These are phyloP conservation scores for Eimeria maxima DNA, from an alignment of 169 alveolate species.

Conservation along the genomic window DNA sequence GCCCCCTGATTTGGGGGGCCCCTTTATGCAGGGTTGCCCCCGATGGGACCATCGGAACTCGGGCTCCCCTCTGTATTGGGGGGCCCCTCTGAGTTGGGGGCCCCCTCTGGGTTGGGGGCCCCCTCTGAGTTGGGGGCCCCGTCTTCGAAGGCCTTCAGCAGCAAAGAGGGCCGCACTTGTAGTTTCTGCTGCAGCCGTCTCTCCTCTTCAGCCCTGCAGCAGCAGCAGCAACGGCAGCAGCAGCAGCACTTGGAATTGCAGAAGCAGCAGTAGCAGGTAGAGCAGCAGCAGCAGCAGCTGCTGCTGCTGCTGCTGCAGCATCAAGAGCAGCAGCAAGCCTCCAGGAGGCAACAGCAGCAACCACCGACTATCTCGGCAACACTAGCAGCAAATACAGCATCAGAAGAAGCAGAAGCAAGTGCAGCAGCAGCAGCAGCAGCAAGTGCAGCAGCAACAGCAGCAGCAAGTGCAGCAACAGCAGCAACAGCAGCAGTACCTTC, in stretches of 20 bases:
- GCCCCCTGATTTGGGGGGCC: no score
- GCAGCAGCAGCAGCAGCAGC: background rate
- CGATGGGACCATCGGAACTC: no score
- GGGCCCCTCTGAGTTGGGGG: no score
- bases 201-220: slow-evolving; percentile 49
- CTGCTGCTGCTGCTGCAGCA: no score
- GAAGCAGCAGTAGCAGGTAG: no score
- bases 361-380: no score
- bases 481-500: slow-evolving; percentile 35
- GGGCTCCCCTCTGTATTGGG: no score
- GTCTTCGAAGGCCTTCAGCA: background rate
- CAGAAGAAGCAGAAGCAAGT: background rate
- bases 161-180: slow-evolving; percentile 27
- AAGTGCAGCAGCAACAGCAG: background rate
- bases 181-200: background rate
- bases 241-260: no score
- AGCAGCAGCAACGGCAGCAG: slow-evolving; percentile 34
- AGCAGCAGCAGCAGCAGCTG: background rate
- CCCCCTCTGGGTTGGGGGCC: no score
- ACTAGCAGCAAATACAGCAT: background rate
- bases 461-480: slow-evolving; percentile 5
- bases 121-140: no score
- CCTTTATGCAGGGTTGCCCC: no score
- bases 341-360: no score
- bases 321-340: background rate